Evolutionary conservation across 2,329 filamentous ascomycete species (phyloP), one percentile per base, ranked within the genome.

Genomic region (Aspergillus sp.): DNA sequence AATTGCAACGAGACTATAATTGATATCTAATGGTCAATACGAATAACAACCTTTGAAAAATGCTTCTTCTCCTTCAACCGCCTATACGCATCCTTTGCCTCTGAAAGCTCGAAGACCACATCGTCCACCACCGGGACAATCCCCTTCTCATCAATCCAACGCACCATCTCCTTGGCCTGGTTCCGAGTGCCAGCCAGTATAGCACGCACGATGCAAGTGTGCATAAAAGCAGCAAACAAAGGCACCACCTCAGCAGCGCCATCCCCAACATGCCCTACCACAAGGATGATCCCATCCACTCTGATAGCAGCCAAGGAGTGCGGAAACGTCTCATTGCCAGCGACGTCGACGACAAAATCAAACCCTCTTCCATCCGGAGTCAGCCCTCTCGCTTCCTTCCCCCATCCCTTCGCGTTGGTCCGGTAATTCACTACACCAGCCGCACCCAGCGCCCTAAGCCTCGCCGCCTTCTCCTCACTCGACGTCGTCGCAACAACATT

Each of bases 401-500:
- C 62, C 62, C 62, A 62, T 6, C n/a, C 27, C 6, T 44, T 14
- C 31, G 50, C 72, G 2, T 73, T 76, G 0, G 68, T 74, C 31
- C 76, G 74, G 74, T 86, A 85, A 73, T 86, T 85, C 68, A 86
- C 75, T 46, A 85, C 76, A 62, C 84, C 77, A 64, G 82, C 77
- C 2, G 81, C 83, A 47, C 84, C 84, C 14, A 83, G 72, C 62
- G 77, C 73, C 70, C 81, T 82, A 23, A 85, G 74, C 21, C 69
- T 66, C 37, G 80, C 75, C 3, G 71, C 78, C 68, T 86, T 86
- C 6, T 75, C 72, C 0, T 70, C 66, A 0, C 78, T 79, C 0
- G 81, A 84, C 0, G 83, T 85, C 0, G 83, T 86, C 0, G 83
- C 82, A 52, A 86, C 82, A 57, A 86, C 83, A 7, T 68, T 77